A percentile compares a stretch with the other conserved stretches of the same genome.
Evolutionary conservation across 2,329 filamentous ascomycete species (phyloP).

Genomic region (Fusarium austroafricanum): DNA sequence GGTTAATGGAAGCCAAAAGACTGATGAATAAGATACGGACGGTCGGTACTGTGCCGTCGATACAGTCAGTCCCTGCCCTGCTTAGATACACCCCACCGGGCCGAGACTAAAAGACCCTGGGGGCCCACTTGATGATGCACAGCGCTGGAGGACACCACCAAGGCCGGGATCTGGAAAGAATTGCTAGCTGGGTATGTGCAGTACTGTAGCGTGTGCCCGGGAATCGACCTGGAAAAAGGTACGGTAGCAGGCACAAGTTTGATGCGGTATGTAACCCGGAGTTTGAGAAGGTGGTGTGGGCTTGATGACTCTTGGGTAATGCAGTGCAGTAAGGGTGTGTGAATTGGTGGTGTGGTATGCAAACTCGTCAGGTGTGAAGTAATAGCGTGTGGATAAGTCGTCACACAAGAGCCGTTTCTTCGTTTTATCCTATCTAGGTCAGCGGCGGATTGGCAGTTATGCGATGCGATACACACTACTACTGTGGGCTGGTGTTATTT

Average conservation of each 20-base stretch:
- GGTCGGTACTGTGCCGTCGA: neutral
- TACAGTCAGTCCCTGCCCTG: too few relatives aligned
- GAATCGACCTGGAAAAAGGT: constrained; percentile 25
- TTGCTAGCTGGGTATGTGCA: constrained; percentile 11
- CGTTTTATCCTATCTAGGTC: constrained; percentile 25
- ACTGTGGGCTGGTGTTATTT: constrained; percentile 10
- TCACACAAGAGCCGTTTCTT: constrained; percentile 36
- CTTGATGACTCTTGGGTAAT: constrained; percentile 15
- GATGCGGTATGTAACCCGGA: constrained; percentile 19
- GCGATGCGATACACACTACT: neutral
- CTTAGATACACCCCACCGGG: neutral
- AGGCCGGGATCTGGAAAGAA: constrained; percentile 16
- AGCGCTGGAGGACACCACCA: constrained; percentile 21
- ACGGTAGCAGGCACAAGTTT: constrained; percentile 17
- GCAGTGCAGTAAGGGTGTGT: constrained; percentile 1
- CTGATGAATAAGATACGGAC: constrained; percentile 27
- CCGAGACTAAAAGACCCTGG: constrained; percentile 27
- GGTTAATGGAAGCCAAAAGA: constrained; percentile 30
- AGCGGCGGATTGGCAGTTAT: constrained; percentile 23
- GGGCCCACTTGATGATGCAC: constrained; percentile 36
- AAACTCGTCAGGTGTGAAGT: constrained; percentile 5
- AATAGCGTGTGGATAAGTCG: constrained; percentile 13
- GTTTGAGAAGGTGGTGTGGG: constrained; percentile 25
- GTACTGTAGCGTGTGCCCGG: constrained; percentile 5
- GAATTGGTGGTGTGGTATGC: neutral